Percentiles rank a stretch among this genome's conserved stretches.
Evolutionary conservation across 140 eudicot species (phyloP).

Genomic region (Senecio squalidus): DNA sequence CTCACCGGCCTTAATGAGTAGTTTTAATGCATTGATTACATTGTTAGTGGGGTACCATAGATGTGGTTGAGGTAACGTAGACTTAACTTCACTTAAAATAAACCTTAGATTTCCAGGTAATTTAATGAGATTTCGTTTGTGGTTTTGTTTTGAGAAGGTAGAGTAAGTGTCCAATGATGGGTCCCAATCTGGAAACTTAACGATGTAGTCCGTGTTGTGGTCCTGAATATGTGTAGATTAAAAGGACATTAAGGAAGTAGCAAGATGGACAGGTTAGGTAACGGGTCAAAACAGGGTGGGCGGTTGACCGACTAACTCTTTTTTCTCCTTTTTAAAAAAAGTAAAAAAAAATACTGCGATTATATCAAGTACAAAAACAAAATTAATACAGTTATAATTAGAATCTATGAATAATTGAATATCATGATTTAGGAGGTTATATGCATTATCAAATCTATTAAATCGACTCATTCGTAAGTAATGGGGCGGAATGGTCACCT

Average conservation of each 20-base stretch:
- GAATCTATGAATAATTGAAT: no score
- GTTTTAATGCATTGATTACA: slow-evolving; percentile 53
- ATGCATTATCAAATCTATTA: no score
- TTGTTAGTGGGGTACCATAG: slow-evolving; percentile 76
- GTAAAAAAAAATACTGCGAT: no score
- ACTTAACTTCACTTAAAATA: slow-evolving; percentile 40
- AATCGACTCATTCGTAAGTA: no score
- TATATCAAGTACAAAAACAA: no score
- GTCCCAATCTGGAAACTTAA: slow-evolving; percentile 92
- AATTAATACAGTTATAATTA: no score
- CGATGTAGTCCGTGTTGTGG: slow-evolving; percentile 91
- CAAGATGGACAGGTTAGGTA: not conserved
- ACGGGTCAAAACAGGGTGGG: no score
- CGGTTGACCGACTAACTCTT: not conserved
- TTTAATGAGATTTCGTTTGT: slow-evolving; percentile 19
- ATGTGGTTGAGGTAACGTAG: slow-evolving; percentile 70
- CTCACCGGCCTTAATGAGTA: slow-evolving; percentile 65
- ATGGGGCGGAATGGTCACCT: no score
- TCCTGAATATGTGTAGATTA: slow-evolving; percentile 38
- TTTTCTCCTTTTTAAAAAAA: no score
- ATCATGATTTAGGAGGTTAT: no score
- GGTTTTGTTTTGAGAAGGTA: slow-evolving; percentile 15
- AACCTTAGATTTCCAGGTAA: slow-evolving; percentile 35
- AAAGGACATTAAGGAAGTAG: not conserved
- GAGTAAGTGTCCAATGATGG: slow-evolving; percentile 32